Evolutionary conservation across 306 rosid species (phyloP), one percentile per base, ranked within the genome.

Genomic region (Clitoria ternatea): DNA sequence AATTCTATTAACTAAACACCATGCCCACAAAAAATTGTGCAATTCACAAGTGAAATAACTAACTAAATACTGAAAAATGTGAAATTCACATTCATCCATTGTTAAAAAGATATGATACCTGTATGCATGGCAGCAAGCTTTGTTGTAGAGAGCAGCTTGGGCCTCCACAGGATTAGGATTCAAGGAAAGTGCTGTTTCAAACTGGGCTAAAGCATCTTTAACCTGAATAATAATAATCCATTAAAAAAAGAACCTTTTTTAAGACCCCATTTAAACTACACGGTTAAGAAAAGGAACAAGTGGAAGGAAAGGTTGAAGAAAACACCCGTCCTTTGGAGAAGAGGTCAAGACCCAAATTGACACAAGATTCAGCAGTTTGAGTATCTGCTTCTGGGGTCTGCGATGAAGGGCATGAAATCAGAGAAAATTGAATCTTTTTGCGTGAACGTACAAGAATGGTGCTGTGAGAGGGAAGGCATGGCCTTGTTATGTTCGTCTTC

Each of bases 101-200:
- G 9, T 22, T 22, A 43, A 20, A 26, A 42, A 64, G 12, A 49
- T 30, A 23, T 29, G 33, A 35, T 79, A 93, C 96, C 94, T 80
- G 72, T 94, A 94, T 64, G 99, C 97, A 61, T 86, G 96, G 56
- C 99, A 94, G 70, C 99, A 94, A 47, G 99, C 99, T 86, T 94
- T 94, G 84, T 94, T 94, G 77, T 94, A 94, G 18, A 87, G 70
- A 4, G 97, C 99, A 69, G 99, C 99, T 80, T 94, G 97, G 32
- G 95, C 90, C 69, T 94, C 99, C 77, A 84, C 50, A 7, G 94
- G 88, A 73, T 89, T 91, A 48, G 99, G 99, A 75, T 87, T 74
- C 84, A 94, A 83, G 44, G 79, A 54, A 37, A 94, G 87, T 22
- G 99, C 99, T 35, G 86, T 82, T 64, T 94, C 99, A 81, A 94